Base-by-base conservation (phyloP, 1,284 basidiomycete genomes). In the Heterobasidion irregulare region DNA sequence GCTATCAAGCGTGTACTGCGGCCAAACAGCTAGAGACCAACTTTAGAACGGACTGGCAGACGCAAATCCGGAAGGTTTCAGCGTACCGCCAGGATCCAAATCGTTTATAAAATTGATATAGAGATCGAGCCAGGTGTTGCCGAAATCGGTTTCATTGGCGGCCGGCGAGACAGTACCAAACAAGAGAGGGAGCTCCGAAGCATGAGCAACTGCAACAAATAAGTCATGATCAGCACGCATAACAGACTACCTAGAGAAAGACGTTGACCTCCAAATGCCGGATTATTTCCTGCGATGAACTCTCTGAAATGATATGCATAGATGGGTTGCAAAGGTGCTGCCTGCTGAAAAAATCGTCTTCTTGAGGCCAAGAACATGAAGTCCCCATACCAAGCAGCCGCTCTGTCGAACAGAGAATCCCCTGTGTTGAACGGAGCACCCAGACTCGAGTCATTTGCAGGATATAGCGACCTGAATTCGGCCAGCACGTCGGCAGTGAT, bases 301-400 rank as follows among this genome's bases (percentile, higher is more conserved):
- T 82, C 79, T 8, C 65, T 70, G 62, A 82, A 83, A 58, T 76
- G 73, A 59, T 83, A 84, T 1, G 66, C 77, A 63, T 75, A 84
- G 59, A 77, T 71, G 0, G 74, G 73, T 57, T 80, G 79, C n/a
- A 69, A 60, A 0, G 70, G 57, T 0, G 79, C 72, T 0, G 74
- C 79, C 41, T 74, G 69, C 35, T 76, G 65, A 57, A 79, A 78
- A 51, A 82, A 75, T 45, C 75, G 66, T 46, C 80, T 68, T 41
- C 79, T 65, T 0, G 78, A 69, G 0, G 75, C 68, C 19, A 82
- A 67, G 63, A 73, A 83, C 77, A 82, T 82, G 53, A 74, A 69
- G 57, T 79, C 79, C 0, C 76, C 78, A 60, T 83, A 84, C 75
- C 76, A 83, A 1, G 79, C 70, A 51, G 68, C 74, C 0, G 72